Conservation (phyloP, 805 yeast genomes). For the Candida jianshihensis region DNA sequence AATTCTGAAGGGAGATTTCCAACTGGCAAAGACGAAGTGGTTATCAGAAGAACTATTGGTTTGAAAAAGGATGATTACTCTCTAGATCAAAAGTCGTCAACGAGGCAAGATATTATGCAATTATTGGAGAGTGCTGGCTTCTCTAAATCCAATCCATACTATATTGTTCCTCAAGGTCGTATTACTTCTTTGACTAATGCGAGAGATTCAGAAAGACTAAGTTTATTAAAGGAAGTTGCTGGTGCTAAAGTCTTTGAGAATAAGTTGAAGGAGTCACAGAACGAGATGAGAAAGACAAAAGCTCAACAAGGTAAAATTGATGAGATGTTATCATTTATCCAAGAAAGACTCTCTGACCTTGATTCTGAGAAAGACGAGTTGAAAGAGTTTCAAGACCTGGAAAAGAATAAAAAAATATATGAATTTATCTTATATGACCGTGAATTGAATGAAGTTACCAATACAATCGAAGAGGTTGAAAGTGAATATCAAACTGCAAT, state of each 20-base stretch:
- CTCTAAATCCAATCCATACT: constrained; percentile 83
- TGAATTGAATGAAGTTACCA: constrained; percentile 58
- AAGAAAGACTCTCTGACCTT: constrained; percentile 67
- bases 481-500: constrained; percentile 44
- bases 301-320: constrained; percentile 65
- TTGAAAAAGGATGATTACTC: constrained; percentile 87
- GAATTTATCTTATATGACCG: constrained; percentile 75
- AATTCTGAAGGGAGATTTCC: constrained; percentile 67
- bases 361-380: constrained; percentile 75
- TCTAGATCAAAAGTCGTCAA: constrained; percentile 70
- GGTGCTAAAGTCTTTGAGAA: constrained; percentile 90
- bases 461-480: constrained; percentile 55
- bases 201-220: constrained; percentile 74
- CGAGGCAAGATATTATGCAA: constrained; percentile 74
- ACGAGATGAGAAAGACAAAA: constrained; percentile 71
- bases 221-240: constrained; percentile 81
- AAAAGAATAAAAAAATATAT: constrained; percentile 57
- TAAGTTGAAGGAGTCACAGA: constrained; percentile 68
- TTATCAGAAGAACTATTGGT: constrained; percentile 86
- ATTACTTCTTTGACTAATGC: constrained; percentile 86
- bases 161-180: constrained; percentile 95
- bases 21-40: constrained; percentile 52
- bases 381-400: constrained; percentile 59
- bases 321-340: constrained; percentile 63
- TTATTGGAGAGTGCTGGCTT: constrained; percentile 89